These are phyloP conservation scores for Aspergillus sp. DNA, from an alignment of 2,329 filamentous ascomycete species.

Conservation along the genomic window DNA sequence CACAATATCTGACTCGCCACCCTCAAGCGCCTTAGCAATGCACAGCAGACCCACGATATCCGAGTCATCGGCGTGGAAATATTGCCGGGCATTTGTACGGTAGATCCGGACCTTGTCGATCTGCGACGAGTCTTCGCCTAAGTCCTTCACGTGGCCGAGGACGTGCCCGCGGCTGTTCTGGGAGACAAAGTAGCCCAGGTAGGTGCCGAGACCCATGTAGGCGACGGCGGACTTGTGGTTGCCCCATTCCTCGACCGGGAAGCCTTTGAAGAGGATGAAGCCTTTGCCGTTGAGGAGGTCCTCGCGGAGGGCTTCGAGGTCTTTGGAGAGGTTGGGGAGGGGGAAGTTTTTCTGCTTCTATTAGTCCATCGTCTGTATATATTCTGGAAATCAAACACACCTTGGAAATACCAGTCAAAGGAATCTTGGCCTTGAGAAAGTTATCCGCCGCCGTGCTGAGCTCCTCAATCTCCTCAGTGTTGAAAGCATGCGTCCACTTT, in stretches of 20 bases:
- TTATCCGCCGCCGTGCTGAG: conserved; percentile 60
- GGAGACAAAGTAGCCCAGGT: conserved; percentile 80
- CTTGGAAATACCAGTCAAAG: conserved; percentile 65
- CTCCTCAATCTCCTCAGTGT: conserved; percentile 59
- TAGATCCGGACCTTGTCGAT: conserved; percentile 88
- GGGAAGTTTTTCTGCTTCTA: conserved; percentile 49
- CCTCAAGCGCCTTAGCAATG: conserved; percentile 68
- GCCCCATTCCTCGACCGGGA: conserved; percentile 71
- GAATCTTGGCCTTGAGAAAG: conserved; percentile 59
- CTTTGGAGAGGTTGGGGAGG: conserved; percentile 50
- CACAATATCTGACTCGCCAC: conserved; percentile 77
- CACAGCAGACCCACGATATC: conserved; percentile 81
- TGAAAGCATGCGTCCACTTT: conserved; percentile 67
- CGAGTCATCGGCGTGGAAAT: conserved; percentile 76
- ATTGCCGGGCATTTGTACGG: conserved; percentile 74
- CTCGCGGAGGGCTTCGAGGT: conserved; percentile 51
- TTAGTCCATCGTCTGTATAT: conserved; percentile 1
- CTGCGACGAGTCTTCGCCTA: conserved; percentile 71
- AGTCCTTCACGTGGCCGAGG: conserved; percentile 81
- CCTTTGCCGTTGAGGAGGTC: conserved; percentile 78
- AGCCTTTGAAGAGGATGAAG: conserved; percentile 81
- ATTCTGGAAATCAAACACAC: conserved; percentile 21
- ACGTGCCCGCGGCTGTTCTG: conserved; percentile 83
- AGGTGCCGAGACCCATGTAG: conserved; percentile 84
- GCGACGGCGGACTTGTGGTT: conserved; percentile 73